Evolutionary conservation across 768 basidiomycete genomes (phyloP), one percentile per base, ranked within the genome.

Genomic region (Peribolospora baueri): DNA sequence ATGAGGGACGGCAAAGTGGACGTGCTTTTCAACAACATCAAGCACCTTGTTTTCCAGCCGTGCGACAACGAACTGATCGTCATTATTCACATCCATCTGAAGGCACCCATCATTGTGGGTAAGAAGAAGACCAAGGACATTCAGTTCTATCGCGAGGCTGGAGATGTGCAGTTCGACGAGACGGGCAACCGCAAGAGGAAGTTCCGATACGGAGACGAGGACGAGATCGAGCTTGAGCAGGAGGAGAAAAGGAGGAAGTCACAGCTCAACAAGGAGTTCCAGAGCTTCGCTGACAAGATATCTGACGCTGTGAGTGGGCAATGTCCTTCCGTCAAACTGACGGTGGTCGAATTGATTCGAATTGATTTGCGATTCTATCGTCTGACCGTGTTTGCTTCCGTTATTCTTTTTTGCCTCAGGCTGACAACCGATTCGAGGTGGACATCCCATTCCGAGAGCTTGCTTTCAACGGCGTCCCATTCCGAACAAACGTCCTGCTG

Each of bases 141-240:
- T 5, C 93, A 97, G 76, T 95, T 98, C 68, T 88, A 84, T 72
- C 83, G 91, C 7, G 93, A 97, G 70, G 91, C 90, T 5, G 84
- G 86, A 0, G 93, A 98, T 61, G 84, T 91, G 39, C 84, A 90
- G 59, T 95, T 97, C 64, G 93, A 98, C 63, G 93, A 98, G 68
- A 97, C 93, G 1, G 93, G 93, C n/a, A 97, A 97, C 63, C 77
- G 90, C 61, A 97, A 97, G 68, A 78, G 91, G 54, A 88, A 93
- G 67, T 84, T 88, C 62, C 78, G 91, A 54, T 95, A 95, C 63
- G 59, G 63, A 54, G 93, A 97, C 64, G 93, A 98, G 67, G 93
- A 98, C 65, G 93, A 97, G 69, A 88, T 97, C 58, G 90, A 97
- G 71, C 83, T 91, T 71, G 93, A 97, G 65, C 91, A 97, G 65